These are phyloP conservation scores for Xylariaceae sp. DNA, from an alignment of 2,329 filamentous ascomycete species.

Conservation along the genomic window DNA sequence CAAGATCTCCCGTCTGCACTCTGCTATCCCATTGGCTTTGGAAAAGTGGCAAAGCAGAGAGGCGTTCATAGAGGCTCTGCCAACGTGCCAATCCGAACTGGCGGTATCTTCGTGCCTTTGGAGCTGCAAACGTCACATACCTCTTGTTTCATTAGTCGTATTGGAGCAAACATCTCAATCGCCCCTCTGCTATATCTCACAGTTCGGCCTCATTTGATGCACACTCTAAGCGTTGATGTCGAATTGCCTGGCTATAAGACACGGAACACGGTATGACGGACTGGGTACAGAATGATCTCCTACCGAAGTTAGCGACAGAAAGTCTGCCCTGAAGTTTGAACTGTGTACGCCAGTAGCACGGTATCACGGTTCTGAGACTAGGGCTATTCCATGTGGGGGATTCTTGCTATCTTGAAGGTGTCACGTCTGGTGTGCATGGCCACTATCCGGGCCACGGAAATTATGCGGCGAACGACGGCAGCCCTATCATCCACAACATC, in stretches of 20 bases:
- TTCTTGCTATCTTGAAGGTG: conserved; percentile 5
- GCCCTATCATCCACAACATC: not conserved
- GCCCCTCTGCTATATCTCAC: not conserved
- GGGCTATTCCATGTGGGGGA: conserved; percentile 9
- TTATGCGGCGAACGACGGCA: conserved; percentile 10
- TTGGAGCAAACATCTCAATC: too few relatives aligned
- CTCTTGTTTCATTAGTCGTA: too few relatives aligned
- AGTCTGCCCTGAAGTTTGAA: not conserved
- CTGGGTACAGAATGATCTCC: conserved; percentile 7
- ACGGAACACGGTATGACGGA: conserved; percentile 4
- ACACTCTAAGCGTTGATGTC: not conserved
- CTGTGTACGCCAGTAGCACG: not conserved
- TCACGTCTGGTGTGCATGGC: conserved; percentile 11
- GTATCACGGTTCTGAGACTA: not conserved
- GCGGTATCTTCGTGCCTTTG: not conserved
- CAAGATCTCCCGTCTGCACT: not conserved
- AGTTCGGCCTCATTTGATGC: not conserved
- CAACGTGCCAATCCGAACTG: not conserved
- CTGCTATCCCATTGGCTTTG: not conserved
- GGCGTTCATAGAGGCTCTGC: not conserved
- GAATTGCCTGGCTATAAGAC: not conserved
- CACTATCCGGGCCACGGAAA: conserved; percentile 18
- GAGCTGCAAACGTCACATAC: not conserved
- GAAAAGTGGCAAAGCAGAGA: not conserved
- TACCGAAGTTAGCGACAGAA: conserved; percentile 12